Evolutionary conservation across 306 rosid genomes (phyloP).

Genomic region (Trichosanthes cucumerina): DNA sequence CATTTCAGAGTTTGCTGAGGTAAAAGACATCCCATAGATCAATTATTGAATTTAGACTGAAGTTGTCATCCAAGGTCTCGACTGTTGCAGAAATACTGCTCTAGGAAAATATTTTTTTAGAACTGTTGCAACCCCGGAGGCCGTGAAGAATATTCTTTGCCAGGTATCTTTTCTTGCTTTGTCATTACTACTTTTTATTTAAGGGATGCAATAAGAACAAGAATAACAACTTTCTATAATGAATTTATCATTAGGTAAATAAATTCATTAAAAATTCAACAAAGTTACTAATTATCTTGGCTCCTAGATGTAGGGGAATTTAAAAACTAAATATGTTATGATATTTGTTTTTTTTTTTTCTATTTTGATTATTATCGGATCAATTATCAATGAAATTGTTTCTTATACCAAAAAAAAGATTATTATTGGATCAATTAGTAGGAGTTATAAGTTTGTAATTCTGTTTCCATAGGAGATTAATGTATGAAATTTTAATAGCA

Average conservation of each 20-base stretch:
- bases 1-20: slow-evolving; percentile 86
- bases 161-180: slow-evolving; percentile 44
- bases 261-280: not conserved
- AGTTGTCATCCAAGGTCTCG: slow-evolving; percentile 12
- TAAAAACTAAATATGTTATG: not conserved
- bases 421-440: not conserved
- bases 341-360: not conserved
- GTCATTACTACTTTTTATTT: not conserved
- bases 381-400: too few relatives aligned
- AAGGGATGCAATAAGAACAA: not conserved
- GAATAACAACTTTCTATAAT: not conserved
- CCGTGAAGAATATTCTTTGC: slow-evolving; percentile 68
- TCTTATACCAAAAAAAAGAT: too few relatives aligned
- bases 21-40: slow-evolving; percentile 17
- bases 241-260: not conserved
- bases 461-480: not conserved
- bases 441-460: not conserved
- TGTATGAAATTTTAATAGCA: not conserved
- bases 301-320: not conserved
- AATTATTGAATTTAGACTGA: slow-evolving; percentile 12
- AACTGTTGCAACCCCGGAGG: slow-evolving; percentile 59
- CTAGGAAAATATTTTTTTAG: slow-evolving; percentile 61
- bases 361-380: not conserved
- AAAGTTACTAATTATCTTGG: not conserved
- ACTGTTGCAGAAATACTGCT: slow-evolving; percentile 60